Evolutionary conservation across 129 eudicot species (phyloP).

Genomic region (Chrysanthemum seticuspe): DNA sequence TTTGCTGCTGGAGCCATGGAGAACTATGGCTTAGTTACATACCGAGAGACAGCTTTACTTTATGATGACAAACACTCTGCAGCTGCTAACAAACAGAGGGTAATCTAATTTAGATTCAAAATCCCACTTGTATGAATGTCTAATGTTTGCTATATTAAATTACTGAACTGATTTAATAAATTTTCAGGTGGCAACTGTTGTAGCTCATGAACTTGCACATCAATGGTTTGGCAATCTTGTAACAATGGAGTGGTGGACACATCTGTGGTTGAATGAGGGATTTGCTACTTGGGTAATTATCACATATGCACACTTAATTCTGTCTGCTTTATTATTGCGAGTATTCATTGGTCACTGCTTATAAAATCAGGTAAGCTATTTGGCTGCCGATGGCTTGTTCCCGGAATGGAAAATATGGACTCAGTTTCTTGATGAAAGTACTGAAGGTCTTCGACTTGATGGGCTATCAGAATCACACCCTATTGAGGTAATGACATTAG

Average conservation of each 20-base stretch:
- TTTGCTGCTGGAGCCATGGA: constrained; percentile 99
- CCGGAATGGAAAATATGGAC: constrained; percentile 99
- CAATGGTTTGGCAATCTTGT: constrained; percentile 99
- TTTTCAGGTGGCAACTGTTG: constrained; percentile 84
- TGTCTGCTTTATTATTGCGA: background rate
- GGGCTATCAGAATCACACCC: constrained; percentile 99
- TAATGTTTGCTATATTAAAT: background rate
- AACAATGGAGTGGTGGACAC: constrained; percentile 99
- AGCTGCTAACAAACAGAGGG: constrained; percentile 97
- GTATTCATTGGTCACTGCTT: background rate
- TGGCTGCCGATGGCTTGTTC: constrained; percentile 85
- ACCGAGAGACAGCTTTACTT: constrained; percentile 89
- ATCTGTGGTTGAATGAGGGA: constrained; percentile 97
- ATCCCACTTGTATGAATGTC: background rate
- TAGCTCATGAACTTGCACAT: constrained; percentile 98
- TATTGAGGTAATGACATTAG: constrained; percentile 59
- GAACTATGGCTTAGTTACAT: constrained; percentile 95
- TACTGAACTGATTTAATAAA: constrained; percentile 2
- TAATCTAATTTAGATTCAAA: constrained; percentile 29
- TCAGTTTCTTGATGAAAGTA: constrained; percentile 91
- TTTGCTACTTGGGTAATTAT: constrained; percentile 94
- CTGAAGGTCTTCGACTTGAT: constrained; percentile 96
- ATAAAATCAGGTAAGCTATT: constrained; percentile 73
- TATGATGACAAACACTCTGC: constrained; percentile 97
- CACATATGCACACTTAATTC: constrained; percentile 13